Conservation (phyloP, 768 basidiomycete species). For the Mycena metata region DNA sequence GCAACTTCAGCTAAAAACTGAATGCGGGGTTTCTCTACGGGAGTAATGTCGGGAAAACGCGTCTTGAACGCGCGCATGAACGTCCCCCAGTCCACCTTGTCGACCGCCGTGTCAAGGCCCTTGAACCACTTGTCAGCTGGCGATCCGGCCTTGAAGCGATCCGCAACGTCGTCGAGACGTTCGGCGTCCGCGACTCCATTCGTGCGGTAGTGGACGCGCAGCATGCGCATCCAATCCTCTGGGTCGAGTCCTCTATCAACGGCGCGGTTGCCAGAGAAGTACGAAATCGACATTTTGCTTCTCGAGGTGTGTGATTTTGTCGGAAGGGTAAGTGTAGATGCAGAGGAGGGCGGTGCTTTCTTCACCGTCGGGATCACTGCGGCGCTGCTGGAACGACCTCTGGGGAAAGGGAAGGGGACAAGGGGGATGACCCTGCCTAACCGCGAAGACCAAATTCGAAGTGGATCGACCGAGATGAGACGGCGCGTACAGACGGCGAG, state of each 20-base stretch:
- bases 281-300: no score
- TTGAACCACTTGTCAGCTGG: background rate
- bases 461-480: no score
- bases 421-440: no score
- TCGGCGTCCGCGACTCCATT: background rate
- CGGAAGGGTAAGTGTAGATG: no score
- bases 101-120: background rate
- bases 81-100: background rate
- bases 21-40: background rate
- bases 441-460: no score
- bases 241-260: background rate
- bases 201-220: background rate
- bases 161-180: background rate
- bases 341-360: no score
- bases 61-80: background rate
- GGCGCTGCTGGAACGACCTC: no score
- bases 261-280: no score
- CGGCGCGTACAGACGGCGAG: no score
- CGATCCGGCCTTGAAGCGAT: background rate
- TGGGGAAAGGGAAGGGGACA: no score
- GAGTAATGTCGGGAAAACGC: background rate
- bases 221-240: background rate
- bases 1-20: background rate
- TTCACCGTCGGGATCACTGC: no score
- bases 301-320: no score